Base-by-base conservation (phyloP, 2,329 filamentous ascomycete genomes). In the Grosmannia huntii region DNA sequence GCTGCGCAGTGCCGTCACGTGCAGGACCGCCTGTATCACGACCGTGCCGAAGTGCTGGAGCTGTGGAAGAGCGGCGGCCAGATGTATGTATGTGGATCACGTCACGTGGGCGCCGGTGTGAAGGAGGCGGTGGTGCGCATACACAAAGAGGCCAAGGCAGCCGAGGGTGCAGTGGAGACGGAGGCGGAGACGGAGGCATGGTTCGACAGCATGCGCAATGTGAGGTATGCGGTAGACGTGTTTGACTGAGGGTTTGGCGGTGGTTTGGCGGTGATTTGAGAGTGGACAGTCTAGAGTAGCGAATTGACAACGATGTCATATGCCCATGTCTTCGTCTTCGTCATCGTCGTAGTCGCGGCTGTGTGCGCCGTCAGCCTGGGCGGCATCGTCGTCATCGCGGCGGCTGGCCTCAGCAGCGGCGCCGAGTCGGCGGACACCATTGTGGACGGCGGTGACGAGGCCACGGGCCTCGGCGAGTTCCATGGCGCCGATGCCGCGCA, bases 391-490 rank as follows among this genome's bases (percentile, higher is more conserved):
- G 63, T 87, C 82, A 66, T 96, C 90, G 62, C 86, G 78, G 61
- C 89, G 79, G 53, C 83, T 82, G 62, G 86, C 82, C 75, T 97
- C 92, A 57, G 84, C 84, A 46, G 87, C 90, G 2, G 86, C 84
- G 11, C 90, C 90, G 56, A 97, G 82, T 75, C 84, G 91, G 66
- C 90, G 82, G 65, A 97, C 77, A 5, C 89, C 90, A 69, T 97
- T 91, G 62, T 97, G 85, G 2, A 96, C 89, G 1, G 88, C 89
- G 1, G 83, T 77, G 61, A 97, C 83, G 67, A 96, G 95, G 0
- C 84, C 85, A 65, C 92, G 80, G 58, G 85, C 88, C 74, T 97
- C 92, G 0, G 88, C 86, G 53, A 97, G 77, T 74, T 99, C 94
- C 86, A 97, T 90, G 2, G 89, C 89, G 2, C 94, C 94, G 0